phyloP scores from a whole-genome alignment of 179 eudicot species.

The Patellifolia procumbens region DNA sequence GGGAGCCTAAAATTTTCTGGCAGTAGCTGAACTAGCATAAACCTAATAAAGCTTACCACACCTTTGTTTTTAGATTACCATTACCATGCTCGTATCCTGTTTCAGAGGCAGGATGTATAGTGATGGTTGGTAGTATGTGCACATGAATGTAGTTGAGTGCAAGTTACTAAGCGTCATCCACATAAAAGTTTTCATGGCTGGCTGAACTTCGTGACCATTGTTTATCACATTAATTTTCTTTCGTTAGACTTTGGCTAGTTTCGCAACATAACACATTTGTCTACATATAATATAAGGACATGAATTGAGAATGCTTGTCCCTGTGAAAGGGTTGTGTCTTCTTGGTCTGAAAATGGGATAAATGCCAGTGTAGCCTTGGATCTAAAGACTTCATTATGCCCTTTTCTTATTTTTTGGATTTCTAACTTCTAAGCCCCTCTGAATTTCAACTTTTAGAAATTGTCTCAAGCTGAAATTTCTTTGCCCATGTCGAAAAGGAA shows the following conservation, averaged over 20 bases:
- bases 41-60: too few species aligned
- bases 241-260: too few species aligned
- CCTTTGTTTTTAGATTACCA: background rate
- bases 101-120: background rate
- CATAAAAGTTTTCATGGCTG: background rate
- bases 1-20: background rate
- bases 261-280: background rate
- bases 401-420: background rate
- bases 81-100: background rate
- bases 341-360: background rate
- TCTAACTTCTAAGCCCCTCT: background rate
- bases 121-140: background rate
- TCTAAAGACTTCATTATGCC: background rate
- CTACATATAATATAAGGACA: background rate
- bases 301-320: background rate
- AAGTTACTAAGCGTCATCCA: background rate
- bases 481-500: background rate
- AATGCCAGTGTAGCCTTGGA: background rate
- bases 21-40: constrained; percentile 4
- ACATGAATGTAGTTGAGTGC: background rate
- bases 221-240: too few species aligned
- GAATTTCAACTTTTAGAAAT: background rate
- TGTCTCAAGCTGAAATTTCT: background rate
- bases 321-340: background rate
- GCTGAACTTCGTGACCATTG: background rate